Conservation (phyloP, 352 stramenopile genomes). For the Phytophthora pistaciae region DNA sequence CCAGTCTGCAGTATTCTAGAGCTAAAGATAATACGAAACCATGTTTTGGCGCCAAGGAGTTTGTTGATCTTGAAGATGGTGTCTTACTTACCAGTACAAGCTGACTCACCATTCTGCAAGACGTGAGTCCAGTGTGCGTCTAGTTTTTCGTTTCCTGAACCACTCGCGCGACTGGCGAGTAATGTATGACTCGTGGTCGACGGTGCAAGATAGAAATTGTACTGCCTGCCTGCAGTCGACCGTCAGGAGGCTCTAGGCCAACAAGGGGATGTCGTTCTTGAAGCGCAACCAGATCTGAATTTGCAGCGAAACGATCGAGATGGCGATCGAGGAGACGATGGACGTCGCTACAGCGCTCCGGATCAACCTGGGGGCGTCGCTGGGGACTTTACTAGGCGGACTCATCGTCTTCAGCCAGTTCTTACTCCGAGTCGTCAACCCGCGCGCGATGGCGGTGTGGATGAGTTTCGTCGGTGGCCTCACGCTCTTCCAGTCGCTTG, state of each 20-base stretch:
- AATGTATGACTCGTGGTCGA: conserved; percentile 6
- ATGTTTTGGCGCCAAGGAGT: conserved; percentile 1
- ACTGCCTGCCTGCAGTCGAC: conserved; percentile 1
- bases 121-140: conserved; percentile 20
- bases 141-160: conserved; percentile 12
- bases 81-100: neutral
- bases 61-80: neutral
- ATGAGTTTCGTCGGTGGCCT: conserved; percentile 68
- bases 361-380: conserved; percentile 52
- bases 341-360: conserved; percentile 36
- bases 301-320: conserved; percentile 4
- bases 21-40: conserved; percentile 1
- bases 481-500: conserved; percentile 77
- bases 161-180: conserved; percentile 10
- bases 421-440: conserved; percentile 59
- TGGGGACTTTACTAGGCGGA: conserved; percentile 62
- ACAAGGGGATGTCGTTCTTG: neutral
- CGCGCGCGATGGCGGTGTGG: conserved; percentile 49
- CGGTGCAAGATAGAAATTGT: conserved; percentile 7
- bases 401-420: conserved; percentile 62
- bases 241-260: neutral
- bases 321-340: conserved; percentile 30
- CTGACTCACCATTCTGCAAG: neutral
- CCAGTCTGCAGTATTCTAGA: conserved; percentile 43
- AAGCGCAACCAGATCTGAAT: conserved; percentile 18